These are phyloP conservation scores for rapeseed (Brassica napus) DNA, from an alignment of 345 rosid species.

Conservation along the genomic window Da-Ae NC_063446.1:33737001-33737500, in stretches of 20 bases:
- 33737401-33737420: conserved; percentile 90
- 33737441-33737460: conserved; percentile 91
- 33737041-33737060: not conserved
- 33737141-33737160: conserved; percentile 83
- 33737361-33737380: conserved; percentile 82
- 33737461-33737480: conserved; percentile 52
- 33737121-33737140: conserved; percentile 87
- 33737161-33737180: conserved; percentile 86
- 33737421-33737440: conserved; percentile 92
- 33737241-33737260: conserved; percentile 45
- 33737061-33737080: not conserved
- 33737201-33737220: conserved; percentile 80
- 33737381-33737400: conserved; percentile 94
- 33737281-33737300: not conserved
- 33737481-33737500: not conserved
- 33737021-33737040: conserved; percentile 65
- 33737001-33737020: conserved; percentile 95
- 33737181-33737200: conserved; percentile 73
- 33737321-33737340: conserved; percentile 71
- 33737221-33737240: conserved; percentile 80
- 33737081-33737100: not conserved
- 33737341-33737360: conserved; percentile 84
- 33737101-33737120: conserved; percentile 71
- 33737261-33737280: not conserved
- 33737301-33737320: conserved; percentile 10